Conservation (phyloP, 1,139 yeast species). For the Insectozyma bohioensis region DNA sequence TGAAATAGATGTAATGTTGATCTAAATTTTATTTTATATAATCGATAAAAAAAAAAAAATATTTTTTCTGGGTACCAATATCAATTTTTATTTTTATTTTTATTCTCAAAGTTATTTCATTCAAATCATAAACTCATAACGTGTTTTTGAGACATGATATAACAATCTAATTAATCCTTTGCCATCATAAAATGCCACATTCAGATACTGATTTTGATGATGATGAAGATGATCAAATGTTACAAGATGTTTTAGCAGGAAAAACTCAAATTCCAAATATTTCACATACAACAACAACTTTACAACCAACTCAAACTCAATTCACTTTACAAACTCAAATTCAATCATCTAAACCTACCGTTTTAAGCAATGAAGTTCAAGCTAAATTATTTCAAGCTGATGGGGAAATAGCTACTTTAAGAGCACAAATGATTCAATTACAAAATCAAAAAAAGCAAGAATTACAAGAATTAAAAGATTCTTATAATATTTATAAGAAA, state of each 20-base stretch:
- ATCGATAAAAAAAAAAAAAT: no score
- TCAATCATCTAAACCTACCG: conserved; percentile 1
- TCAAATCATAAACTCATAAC: no score
- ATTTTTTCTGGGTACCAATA: no score
- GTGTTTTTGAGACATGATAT: no score
- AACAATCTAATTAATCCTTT: no score
- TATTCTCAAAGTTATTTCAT: no score
- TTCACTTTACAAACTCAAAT: conserved; percentile 9
- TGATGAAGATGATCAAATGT: conserved; percentile 37
- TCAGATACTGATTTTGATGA: conserved; percentile 30
- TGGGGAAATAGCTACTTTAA: conserved; percentile 76
- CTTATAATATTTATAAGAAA: conserved; percentile 27
- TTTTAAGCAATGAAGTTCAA: conserved; percentile 17
- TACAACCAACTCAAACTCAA: conserved; percentile 8
- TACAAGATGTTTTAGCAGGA: conserved; percentile 16
- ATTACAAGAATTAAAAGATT: conserved; percentile 38
- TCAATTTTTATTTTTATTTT: no score
- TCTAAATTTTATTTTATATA: no score
- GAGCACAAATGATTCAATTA: conserved; percentile 58
- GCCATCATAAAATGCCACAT: conserved; percentile 10
- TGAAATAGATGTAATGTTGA: no score
- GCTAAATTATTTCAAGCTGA: conserved; percentile 48
- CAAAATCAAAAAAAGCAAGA: conserved; percentile 47
- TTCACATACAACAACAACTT: conserved; percentile 8
- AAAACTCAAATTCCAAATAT: conserved; percentile 9